A percentile compares a stretch with the other conserved stretches of the same genome.
Conservation (phyloP, 225 moss, liverwort and hornwort species). For the Bryoerythrophyllum caledonicum region DNA sequence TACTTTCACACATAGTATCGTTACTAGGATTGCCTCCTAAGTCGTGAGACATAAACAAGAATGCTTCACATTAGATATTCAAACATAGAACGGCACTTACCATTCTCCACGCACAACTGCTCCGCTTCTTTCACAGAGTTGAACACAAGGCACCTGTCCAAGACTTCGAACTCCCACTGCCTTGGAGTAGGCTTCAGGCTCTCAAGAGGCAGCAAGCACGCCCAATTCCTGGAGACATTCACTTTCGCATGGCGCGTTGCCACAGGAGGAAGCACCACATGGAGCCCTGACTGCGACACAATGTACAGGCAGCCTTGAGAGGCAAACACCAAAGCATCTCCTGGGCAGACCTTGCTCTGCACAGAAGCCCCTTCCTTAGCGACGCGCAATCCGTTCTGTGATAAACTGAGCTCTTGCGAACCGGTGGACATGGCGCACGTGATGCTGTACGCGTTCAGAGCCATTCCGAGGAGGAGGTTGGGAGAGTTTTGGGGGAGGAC, state of each 20-base stretch:
- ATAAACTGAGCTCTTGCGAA: conserved; percentile 31
- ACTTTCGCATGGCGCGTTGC: conserved; percentile 38
- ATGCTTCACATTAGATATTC: neutral
- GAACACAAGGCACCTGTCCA: conserved; percentile 87
- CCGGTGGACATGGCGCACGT: conserved; percentile 42
- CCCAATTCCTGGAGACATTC: conserved; percentile 40
- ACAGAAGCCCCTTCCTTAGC: conserved; percentile 23
- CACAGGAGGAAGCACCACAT: conserved; percentile 91
- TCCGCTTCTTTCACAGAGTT: conserved; percentile 83
- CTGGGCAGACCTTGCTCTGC: conserved; percentile 15
- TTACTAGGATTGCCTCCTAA: conserved; percentile 12
- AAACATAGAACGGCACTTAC: conserved; percentile 41
- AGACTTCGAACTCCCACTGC: conserved; percentile 84
- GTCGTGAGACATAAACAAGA: neutral
- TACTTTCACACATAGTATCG: neutral
- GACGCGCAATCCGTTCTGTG: conserved; percentile 39
- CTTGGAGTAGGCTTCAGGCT: conserved; percentile 37
- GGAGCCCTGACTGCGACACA: conserved; percentile 70
- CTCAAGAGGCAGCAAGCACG: conserved; percentile 42
- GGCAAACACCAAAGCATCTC: conserved; percentile 49
- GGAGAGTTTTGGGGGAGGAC: conserved; percentile 51
- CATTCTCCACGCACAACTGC: conserved; percentile 80
- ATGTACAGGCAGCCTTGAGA: conserved; percentile 82
- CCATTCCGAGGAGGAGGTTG: conserved; percentile 54
- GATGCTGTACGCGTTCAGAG: conserved; percentile 69